These are phyloP conservation scores for Suillus decipiens DNA, from an alignment of 768 basidiomycete species.

Conservation along the genomic window DNA sequence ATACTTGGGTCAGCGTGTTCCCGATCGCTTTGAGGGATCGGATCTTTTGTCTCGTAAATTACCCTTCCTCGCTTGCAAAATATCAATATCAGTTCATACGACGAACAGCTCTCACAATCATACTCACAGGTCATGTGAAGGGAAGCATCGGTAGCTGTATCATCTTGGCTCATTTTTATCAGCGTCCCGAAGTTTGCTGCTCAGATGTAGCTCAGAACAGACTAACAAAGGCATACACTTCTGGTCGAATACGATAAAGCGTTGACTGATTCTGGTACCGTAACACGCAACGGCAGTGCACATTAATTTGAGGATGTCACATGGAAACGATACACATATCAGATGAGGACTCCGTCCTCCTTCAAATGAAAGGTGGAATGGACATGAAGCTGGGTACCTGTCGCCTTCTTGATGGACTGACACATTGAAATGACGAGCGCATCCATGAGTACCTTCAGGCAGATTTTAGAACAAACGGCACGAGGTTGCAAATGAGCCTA, in stretches of 20 bases:
- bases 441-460: too few species aligned
- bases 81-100: background rate
- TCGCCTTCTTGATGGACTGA: too few species aligned
- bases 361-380: too few species aligned
- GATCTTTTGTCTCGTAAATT: conserved; percentile 52
- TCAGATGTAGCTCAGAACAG: conserved; percentile 12
- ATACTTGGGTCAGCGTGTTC: conserved; percentile 26
- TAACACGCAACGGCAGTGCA: conserved; percentile 5
- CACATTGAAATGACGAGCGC: too few species aligned
- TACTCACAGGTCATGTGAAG: conserved; percentile 23
- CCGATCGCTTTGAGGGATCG: conserved; percentile 41
- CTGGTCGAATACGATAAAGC: conserved; percentile 64
- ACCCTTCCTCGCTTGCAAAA: conserved; percentile 48
- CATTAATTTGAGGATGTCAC: background rate
- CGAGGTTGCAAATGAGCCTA: too few species aligned
- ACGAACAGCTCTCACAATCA: background rate
- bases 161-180: conserved; percentile 25
- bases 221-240: conserved; percentile 35
- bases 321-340: conserved; percentile 37
- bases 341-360: conserved; percentile 18
- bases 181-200: conserved; percentile 70
- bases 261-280: conserved; percentile 35
- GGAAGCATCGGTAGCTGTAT: conserved; percentile 37
- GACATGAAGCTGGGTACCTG: too few species aligned
- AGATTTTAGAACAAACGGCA: too few species aligned